A percentile compares a stretch with the other conserved stretches of the same genome.
Evolutionary conservation across 179 eudicot species (phyloP).

Genomic region (Beta corolliflora): DNA sequence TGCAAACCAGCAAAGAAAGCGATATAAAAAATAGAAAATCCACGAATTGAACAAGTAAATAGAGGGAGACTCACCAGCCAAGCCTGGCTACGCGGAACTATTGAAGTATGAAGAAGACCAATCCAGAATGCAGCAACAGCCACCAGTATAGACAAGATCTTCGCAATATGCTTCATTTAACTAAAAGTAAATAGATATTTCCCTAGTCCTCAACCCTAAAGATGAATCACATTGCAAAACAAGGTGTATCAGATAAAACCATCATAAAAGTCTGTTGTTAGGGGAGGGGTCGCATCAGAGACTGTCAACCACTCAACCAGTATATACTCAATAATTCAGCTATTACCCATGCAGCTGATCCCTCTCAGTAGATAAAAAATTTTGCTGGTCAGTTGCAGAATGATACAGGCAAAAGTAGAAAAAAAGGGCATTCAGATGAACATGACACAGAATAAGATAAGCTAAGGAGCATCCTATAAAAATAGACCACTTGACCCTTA

Average conservation of each 20-base stretch:
- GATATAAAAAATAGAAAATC: background rate
- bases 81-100: constrained; percentile 57
- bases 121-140: constrained; percentile 71
- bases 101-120: constrained; percentile 54
- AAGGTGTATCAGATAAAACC: background rate
- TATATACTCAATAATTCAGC: background rate
- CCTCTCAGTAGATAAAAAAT: background rate
- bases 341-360: background rate
- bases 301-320: background rate
- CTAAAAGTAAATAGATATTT: background rate
- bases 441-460: background rate
- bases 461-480: background rate
- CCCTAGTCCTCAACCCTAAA: background rate
- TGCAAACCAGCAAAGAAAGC: background rate
- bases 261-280: background rate
- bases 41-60: background rate
- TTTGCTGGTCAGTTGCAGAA: no score
- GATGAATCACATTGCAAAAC: background rate
- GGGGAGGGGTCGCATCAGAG: background rate
- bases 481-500: background rate
- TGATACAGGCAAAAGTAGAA: background rate
- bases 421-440: background rate
- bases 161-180: constrained; percentile 80
- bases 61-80: constrained; percentile 62
- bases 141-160: constrained; percentile 63